phyloP scores from a whole-genome alignment of 176 grass and related monocot species.

The Oropetium thomaeum region DNA sequence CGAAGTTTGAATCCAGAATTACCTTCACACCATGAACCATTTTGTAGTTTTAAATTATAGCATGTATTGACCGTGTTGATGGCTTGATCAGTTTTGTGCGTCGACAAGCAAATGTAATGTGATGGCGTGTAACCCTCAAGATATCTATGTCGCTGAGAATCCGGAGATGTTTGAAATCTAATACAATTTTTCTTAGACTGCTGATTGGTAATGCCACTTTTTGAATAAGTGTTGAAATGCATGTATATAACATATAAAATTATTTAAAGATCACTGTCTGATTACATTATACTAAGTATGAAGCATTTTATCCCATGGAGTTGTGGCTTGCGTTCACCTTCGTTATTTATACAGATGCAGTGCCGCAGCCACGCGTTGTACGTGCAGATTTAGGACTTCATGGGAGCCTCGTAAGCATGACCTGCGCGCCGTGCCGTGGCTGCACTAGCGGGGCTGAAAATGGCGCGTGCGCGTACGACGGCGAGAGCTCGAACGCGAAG shows the following conservation, averaged over 20 bases:
- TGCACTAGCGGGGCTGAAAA: background rate
- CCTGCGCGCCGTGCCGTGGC: conserved; percentile 50
- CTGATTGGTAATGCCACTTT: too few species aligned
- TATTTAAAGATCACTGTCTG: background rate
- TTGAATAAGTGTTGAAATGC: background rate
- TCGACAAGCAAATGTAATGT: background rate
- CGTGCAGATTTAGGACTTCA: background rate
- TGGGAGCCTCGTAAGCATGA: conserved; percentile 19
- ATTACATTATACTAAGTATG: background rate
- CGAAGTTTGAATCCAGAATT: background rate
- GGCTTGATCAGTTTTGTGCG: background rate
- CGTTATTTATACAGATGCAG: too few species aligned
- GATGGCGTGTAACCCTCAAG: background rate
- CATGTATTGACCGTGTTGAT: background rate
- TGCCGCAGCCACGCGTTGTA: background rate
- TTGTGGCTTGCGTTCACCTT: background rate
- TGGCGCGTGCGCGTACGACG: conserved; percentile 43
- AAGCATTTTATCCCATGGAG: too few species aligned
- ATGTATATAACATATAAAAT: too few species aligned
- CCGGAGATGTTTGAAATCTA: background rate
- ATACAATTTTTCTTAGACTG: background rate
- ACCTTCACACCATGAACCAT: background rate
- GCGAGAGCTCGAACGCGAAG: conserved; percentile 53
- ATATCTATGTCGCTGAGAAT: background rate
- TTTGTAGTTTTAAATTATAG: background rate